Evolutionary conservation across 495 filamentous ascomycete species (phyloP), one percentile per base, ranked within the genome.

Genomic region (Gamarada debralockiae): DNA sequence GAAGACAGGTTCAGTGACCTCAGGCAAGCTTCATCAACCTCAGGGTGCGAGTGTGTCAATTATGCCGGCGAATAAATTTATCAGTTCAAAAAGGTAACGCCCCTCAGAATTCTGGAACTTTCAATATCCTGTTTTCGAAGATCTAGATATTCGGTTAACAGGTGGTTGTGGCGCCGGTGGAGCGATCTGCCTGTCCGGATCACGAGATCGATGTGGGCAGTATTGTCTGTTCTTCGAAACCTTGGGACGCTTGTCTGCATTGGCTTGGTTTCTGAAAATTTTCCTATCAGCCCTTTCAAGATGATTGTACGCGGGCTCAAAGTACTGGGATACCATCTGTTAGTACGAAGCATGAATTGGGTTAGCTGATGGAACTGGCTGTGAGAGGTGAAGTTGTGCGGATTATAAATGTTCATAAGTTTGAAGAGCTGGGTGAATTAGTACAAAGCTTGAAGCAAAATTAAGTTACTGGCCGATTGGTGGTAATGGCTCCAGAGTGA

Each of bases 121-220:
- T n/a, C n/a, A n/a, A n/a, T n/a, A n/a, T n/a, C n/a, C n/a, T n/a
- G n/a, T n/a, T n/a, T n/a, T n/a, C n/a, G n/a, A n/a, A n/a, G n/a
- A n/a, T n/a, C n/a, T n/a, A n/a, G n/a, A n/a, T n/a, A n/a, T n/a
- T n/a, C 8, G n/a, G n/a, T 34, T 34, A 34, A 34, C 31, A 8
- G n/a, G n/a, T 8, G 31, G n/a, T 8, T 34, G n/a, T 34, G 31
- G 31, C 31, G 31, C n/a, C 31, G 8, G n/a, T 34, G 31, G 31
- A 8, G 31, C 31, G n/a, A 34, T 34, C n/a, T 34, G 31, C 31
- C n/a, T 34, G n/a, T 8, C 31, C 31, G n/a, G n/a, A 10, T 81
- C 80, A 62, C 82, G 79, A 79, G 75, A 77, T 44, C 66, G 71
- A 53, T 79, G 76, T 59, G 80, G 79, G 31, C 31, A 34, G 31